Evolutionary conservation across 192 early-diverging fungal genomes (phyloP), one percentile per base, ranked within the genome.

Genomic region (Coemansia sp.): DNA sequence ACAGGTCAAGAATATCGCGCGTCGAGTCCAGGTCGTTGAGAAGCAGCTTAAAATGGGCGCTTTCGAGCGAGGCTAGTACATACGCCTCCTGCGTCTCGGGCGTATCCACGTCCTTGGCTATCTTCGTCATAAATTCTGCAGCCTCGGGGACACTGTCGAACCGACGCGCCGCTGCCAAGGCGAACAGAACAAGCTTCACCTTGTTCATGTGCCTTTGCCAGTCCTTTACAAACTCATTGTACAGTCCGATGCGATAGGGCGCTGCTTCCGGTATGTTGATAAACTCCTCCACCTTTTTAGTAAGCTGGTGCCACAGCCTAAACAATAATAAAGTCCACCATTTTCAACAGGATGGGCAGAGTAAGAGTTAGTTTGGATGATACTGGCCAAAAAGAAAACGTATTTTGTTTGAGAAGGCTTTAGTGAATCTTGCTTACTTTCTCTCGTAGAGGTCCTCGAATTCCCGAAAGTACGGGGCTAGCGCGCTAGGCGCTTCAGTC

Each of bases 281-380:
- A 67, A 96, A 96, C 53, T 87, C 85, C 46, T 92, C 83, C 2
- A 98, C 83, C 36, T 81, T 82, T 41, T 89, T 52, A 25, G 96
- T 98, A 57, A 99, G 85, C 75, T 99, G 97, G 73, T 99, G 97
- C 95, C 95, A 99, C 60, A 99, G 86, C 73, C 95, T 97, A 81
- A 29, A 29, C n/a, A 38, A 20, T 4, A n/a, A 33, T 46, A 54
- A 52, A 13, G 63, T 25, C 10, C 9, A 25, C 3, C 25, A 11
- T 25, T 52, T 19, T 6, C 6, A 48, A 19, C 19, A 48, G 45
- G 5, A 48, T 40, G 38, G 11, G 29, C 29, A 7, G 5, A 40
- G 1, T 0, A 17, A 45, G 17, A 4, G 42, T 45, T 45, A 45
- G 13, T 45, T 45, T 45, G 38, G 11, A 11, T 40, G 38, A 10